Percentiles rank a stretch among this genome's conserved stretches.
phyloP scores from a whole-genome alignment of 2,329 filamentous ascomycete genomes.

The Metarhizium anisopliae region DNA sequence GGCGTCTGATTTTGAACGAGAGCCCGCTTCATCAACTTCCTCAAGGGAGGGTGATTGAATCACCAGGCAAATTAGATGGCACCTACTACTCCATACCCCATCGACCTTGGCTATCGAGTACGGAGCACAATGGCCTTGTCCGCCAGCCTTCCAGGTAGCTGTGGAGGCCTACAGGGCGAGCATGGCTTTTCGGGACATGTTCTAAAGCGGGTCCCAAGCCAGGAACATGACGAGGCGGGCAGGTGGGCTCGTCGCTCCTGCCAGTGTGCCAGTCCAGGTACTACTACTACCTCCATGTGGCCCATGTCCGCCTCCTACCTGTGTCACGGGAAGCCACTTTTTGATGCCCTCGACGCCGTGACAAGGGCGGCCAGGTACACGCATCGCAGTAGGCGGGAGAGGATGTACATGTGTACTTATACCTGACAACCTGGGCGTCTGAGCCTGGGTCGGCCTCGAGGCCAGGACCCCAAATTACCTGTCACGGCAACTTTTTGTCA shows the following conservation, averaged over 20 bases:
- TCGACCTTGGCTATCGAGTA: no score
- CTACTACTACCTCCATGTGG: no score
- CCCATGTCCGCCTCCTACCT: no score
- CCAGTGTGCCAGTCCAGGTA: no score
- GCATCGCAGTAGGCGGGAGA: background rate
- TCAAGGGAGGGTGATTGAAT: conserved; percentile 7
- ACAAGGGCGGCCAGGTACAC: background rate
- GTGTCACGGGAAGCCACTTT: background rate
- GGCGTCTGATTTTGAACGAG: background rate
- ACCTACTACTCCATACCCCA: background rate
- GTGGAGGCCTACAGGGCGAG: background rate
- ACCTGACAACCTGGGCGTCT: background rate
- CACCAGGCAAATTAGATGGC: background rate
- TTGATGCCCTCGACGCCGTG: background rate
- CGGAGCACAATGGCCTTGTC: no score
- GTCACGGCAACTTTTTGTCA: background rate
- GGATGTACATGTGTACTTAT: no score
- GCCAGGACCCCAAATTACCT: background rate
- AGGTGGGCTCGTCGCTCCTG: conserved; percentile 2
- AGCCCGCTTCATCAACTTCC: background rate
- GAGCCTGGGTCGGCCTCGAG: background rate
- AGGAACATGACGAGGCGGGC: conserved; percentile 1
- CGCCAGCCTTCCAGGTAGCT: background rate
- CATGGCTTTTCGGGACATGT: background rate
- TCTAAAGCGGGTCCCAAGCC: background rate